Conservation (phyloP, 345 rosid species). For the Acer campestre region DNA sequence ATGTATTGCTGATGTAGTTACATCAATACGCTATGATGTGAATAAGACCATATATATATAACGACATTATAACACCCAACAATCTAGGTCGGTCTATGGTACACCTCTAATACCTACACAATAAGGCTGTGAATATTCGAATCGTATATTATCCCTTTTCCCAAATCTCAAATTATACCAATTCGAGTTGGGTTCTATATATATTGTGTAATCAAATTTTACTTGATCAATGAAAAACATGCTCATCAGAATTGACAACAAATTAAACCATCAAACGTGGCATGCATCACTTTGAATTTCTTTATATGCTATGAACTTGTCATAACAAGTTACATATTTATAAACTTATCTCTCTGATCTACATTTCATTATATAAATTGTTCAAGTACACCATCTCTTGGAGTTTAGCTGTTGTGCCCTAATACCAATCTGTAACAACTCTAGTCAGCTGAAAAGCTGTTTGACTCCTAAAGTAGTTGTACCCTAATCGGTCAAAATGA, state of each 20-base stretch:
- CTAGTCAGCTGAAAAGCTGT: slow-evolving; percentile 18
- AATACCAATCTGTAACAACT: slow-evolving; percentile 8
- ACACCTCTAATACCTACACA: too few species aligned
- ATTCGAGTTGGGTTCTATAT: too few species aligned
- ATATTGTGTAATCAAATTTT: background rate
- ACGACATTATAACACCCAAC: background rate
- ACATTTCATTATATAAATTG: background rate
- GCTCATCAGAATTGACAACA: slow-evolving; percentile 6
- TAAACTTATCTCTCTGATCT: too few species aligned
- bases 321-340: background rate
- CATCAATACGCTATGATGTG: too few species aligned
- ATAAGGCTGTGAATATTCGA: too few species aligned
- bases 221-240: background rate
- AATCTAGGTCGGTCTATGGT: too few species aligned
- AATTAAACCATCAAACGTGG: background rate
- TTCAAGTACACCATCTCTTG: background rate
- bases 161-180: too few species aligned
- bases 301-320: too few species aligned
- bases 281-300: background rate
- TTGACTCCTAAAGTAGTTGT: background rate
- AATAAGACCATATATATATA: background rate
- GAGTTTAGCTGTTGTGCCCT: slow-evolving; percentile 14
- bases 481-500: background rate
- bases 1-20: too few species aligned
- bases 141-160: too few species aligned